These are phyloP conservation scores for Pelargonium nanum DNA, from an alignment of 345 rosid genomes.

Conservation along the genomic window DNA sequence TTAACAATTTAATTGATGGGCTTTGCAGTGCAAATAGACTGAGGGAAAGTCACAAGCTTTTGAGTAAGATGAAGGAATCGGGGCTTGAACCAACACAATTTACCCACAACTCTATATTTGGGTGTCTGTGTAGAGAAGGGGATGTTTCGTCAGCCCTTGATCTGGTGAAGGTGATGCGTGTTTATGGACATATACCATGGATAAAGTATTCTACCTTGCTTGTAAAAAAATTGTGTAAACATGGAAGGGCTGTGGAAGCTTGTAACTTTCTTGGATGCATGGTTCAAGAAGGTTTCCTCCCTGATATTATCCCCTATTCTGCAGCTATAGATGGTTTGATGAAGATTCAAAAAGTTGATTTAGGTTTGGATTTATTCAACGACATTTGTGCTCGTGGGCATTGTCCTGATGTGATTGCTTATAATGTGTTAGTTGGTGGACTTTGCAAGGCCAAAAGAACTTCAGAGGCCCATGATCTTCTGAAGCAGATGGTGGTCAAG, in stretches of 20 bases:
- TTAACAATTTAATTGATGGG: constrained; percentile 45
- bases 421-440: constrained; percentile 64
- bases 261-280: constrained; percentile 49
- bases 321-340: constrained; percentile 64
- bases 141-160: constrained; percentile 51
- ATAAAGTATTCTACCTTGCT: constrained; percentile 61
- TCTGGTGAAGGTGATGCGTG: constrained; percentile 55
- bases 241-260: constrained; percentile 48
- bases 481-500: constrained; percentile 51
- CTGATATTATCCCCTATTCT: constrained; percentile 65
- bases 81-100: constrained; percentile 59
- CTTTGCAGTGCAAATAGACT: constrained; percentile 58
- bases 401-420: constrained; percentile 72
- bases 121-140: constrained; percentile 55
- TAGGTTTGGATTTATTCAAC: constrained; percentile 54
- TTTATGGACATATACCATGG: constrained; percentile 73
- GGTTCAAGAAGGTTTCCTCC: constrained; percentile 64
- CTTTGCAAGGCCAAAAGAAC: constrained; percentile 53
- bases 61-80: constrained; percentile 45
- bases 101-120: constrained; percentile 55
- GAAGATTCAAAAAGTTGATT: constrained; percentile 41
- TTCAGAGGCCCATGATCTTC: constrained; percentile 45
- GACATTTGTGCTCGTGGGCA: constrained; percentile 43
- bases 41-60: constrained; percentile 46
- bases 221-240: constrained; percentile 44